phyloP scores from a whole-genome alignment of 164 flowering plant genomes.

The Stephania cephalantha region DNA sequence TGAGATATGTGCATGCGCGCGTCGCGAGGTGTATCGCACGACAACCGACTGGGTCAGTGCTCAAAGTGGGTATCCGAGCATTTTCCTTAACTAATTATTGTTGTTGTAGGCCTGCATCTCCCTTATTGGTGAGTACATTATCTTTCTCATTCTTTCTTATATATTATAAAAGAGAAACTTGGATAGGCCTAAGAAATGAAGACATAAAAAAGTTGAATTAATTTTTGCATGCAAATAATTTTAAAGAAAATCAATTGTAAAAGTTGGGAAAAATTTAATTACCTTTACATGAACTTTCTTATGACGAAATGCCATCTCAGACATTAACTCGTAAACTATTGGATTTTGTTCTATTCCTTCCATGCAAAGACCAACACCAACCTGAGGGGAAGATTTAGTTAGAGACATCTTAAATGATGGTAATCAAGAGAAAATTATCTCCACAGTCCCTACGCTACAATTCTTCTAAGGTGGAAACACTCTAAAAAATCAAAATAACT shows the following conservation, averaged over 20 bases:
- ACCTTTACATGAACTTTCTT: constrained; percentile 64
- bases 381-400: constrained; percentile 30
- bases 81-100: no score
- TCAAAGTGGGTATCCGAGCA: no score
- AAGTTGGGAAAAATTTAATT: constrained; percentile 15
- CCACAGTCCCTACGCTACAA: background rate
- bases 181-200: no score
- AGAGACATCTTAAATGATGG: background rate
- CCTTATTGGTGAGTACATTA: no score
- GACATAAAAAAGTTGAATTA: background rate
- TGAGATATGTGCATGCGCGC: no score
- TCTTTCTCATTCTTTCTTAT: no score
- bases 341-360: constrained; percentile 98
- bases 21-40: no score
- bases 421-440: background rate
- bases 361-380: constrained; percentile 99
- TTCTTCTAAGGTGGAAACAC: background rate
- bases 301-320: constrained; percentile 91
- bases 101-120: no score
- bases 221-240: background rate
- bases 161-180: no score
- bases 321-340: constrained; percentile 86
- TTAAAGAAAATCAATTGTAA: background rate
- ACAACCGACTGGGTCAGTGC: no score
- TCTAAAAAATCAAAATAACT: background rate